Percentiles rank a stretch among this genome's conserved stretches.
These are phyloP conservation scores for Eucalyptus fibrosa DNA, from an alignment of 345 rosid species.

Conservation along the genomic window DNA sequence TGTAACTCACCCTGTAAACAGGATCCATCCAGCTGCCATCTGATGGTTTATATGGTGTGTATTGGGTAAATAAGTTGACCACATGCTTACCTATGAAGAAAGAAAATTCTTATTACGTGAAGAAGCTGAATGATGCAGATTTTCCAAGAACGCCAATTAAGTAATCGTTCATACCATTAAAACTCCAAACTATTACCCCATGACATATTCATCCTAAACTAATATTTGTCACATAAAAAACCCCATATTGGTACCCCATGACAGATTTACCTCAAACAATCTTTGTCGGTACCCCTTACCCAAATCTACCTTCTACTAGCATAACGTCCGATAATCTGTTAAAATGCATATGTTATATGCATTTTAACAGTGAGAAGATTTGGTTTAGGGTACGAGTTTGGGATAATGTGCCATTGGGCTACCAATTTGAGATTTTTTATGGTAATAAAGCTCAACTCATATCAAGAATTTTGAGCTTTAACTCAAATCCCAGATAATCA, in stretches of 20 bases:
- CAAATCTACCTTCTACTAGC: neutral
- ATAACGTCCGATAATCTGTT: neutral
- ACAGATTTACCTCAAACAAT: neutral
- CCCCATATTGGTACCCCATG: neutral
- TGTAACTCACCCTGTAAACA: constrained; percentile 52
- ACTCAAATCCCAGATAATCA: neutral
- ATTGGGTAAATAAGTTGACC: constrained; percentile 70
- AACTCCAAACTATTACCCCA: neutral
- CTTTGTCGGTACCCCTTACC: neutral
- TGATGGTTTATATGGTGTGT: constrained; percentile 74
- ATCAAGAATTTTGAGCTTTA: neutral
- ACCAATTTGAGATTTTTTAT: neutral
- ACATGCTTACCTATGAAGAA: constrained; percentile 57
- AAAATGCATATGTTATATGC: neutral
- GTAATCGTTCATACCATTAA: neutral
- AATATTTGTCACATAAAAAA: neutral
- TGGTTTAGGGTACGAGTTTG: neutral
- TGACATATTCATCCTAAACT: neutral
- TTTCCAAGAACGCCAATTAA: neutral
- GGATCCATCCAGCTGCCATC: constrained; percentile 80
- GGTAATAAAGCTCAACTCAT: neutral
- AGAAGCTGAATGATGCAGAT: neutral
- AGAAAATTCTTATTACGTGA: neutral
- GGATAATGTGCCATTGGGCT: neutral
- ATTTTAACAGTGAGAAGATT: neutral